Percentiles rank a stretch among this genome's conserved stretches.
phyloP scores from a whole-genome alignment of 768 basidiomycete genomes.

The Boletus patriciae region DNA sequence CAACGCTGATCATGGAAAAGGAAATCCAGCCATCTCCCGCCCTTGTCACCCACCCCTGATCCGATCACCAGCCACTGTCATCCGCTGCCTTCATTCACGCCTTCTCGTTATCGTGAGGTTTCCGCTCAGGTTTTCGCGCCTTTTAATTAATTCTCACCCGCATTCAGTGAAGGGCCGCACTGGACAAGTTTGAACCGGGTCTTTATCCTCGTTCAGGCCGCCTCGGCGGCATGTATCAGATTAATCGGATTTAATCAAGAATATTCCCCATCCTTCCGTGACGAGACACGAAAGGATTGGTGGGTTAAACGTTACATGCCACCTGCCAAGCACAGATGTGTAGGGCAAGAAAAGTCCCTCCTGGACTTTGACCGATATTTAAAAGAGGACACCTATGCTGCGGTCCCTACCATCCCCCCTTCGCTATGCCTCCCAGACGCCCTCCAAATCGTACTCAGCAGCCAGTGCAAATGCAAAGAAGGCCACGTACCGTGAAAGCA shows the following conservation, averaged over 20 bases:
- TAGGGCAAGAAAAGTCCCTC: constrained; percentile 5
- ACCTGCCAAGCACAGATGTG: constrained; percentile 10
- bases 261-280: constrained; percentile 10
- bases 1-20: constrained; percentile 31
- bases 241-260: constrained; percentile 15
- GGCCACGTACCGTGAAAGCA: constrained; percentile 16
- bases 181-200: constrained; percentile 6
- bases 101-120: constrained; percentile 34
- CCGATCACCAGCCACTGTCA: constrained; percentile 23
- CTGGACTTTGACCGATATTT: constrained; percentile 16
- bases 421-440: constrained; percentile 15
- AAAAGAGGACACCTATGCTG: constrained; percentile 10
- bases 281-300: constrained; percentile 6
- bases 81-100: constrained; percentile 27
- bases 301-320: constrained; percentile 4
- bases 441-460: constrained; percentile 6
- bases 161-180: constrained; percentile 16
- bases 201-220: constrained; percentile 16
- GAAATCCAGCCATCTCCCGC: constrained; percentile 14
- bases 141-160: constrained; percentile 29
- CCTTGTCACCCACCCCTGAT: constrained; percentile 29
- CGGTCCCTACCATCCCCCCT: constrained; percentile 12
- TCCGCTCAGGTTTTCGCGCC: constrained; percentile 22
- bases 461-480: constrained; percentile 12
- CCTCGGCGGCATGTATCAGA: constrained; percentile 10